Evolutionary conservation across 2,329 filamentous ascomycete genomes (phyloP), one percentile per base, ranked within the genome.

Genomic region (Amphichorda felina): DNA sequence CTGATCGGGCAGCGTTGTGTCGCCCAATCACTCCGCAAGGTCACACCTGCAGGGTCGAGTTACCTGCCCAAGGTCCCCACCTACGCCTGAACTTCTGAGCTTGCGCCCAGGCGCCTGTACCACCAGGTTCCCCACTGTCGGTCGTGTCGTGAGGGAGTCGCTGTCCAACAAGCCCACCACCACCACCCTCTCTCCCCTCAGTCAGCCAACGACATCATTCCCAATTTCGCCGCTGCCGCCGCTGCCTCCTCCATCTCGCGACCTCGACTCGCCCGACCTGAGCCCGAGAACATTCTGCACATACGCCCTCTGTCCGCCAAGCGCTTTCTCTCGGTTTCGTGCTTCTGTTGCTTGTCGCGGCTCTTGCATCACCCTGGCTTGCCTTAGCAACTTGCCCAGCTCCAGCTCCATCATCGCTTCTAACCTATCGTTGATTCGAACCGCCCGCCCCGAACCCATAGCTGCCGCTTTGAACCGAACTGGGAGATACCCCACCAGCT

Each of bases 121-220:
- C n/a, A n/a, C 19, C 33, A 35, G 33, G 33, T 35, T 35, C 33
- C 33, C 33, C 33, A 35, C 33, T 14, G 15, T 27, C 33, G n/a
- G 24, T 16, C 33, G 21, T 15, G 33, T 35, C 18, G 33, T 27
- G 33, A 35, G 33, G 33, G 25, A 25, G 21, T 35, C 21, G 21
- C n/a, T 16, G 21, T 14, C 13, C 14, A 25, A 15, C n/a, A n/a
- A 19, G 13, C 31, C 17, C 31, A 33, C 31, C n/a, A 22, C 17
- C 31, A 33, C 17, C 31, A 33, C 16, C 31, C 31, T 33, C 34
- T 31, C 29, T 36, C 29, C 34, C 24, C 27, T 26, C 32, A 25
- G 22, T 21, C 40, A 37, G 40, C 45, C 45, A 45, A 45, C 46
- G 44, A 47, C 46, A 49, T 47, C 47, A 49, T 46, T 38, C 38